Evolutionary conservation across 305 asterid genomes (phyloP).

Genomic region (Stenogyne calaminthoides): DNA sequence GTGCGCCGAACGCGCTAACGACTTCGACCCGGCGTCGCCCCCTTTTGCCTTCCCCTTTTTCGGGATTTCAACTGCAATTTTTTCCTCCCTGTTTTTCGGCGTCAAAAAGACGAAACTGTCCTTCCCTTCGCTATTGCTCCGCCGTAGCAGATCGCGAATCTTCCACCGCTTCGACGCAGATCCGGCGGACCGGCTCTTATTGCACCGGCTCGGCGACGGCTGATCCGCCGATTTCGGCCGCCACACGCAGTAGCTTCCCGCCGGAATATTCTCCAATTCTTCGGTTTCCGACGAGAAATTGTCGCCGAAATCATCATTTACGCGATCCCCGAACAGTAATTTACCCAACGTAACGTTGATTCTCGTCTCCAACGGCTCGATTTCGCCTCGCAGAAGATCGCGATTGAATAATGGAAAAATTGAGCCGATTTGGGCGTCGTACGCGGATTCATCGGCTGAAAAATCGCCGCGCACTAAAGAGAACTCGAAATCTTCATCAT

Average conservation of each 20-base stretch:
- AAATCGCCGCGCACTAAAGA: slow-evolving; percentile 31
- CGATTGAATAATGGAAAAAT: slow-evolving; percentile 58
- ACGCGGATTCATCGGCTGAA: slow-evolving; percentile 24
- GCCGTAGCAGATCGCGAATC: slow-evolving; percentile 66
- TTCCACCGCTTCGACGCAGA: slow-evolving; percentile 79
- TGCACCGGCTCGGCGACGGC: slow-evolving; percentile 48
- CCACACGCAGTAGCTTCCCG: slow-evolving; percentile 73
- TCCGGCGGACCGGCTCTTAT: slow-evolving; percentile 89
- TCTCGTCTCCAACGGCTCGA: slow-evolving; percentile 10
- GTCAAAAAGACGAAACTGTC: slow-evolving; percentile 62
- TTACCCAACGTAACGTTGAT: slow-evolving; percentile 40
- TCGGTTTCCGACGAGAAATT: slow-evolving; percentile 64
- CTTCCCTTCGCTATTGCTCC: slow-evolving; percentile 91
- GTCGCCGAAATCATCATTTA: neutral
- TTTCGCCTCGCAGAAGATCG: slow-evolving; percentile 31
- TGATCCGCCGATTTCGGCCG: slow-evolving; percentile 45
- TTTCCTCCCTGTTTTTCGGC: slow-evolving; percentile 44
- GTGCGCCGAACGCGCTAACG: slow-evolving; percentile 54
- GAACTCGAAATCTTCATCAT: slow-evolving; percentile 58
- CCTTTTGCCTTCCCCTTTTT: slow-evolving; percentile 32
- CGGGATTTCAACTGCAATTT: slow-evolving; percentile 15
- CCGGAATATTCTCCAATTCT: slow-evolving; percentile 60
- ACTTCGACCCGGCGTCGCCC: slow-evolving; percentile 18
- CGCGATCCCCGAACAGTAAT: slow-evolving; percentile 40
- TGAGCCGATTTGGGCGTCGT: slow-evolving; percentile 37